Percentiles rank a stretch among this genome's conserved stretches.
Evolutionary conservation across 345 rosid genomes (phyloP).

Genomic region (Brassica cretica): DNA sequence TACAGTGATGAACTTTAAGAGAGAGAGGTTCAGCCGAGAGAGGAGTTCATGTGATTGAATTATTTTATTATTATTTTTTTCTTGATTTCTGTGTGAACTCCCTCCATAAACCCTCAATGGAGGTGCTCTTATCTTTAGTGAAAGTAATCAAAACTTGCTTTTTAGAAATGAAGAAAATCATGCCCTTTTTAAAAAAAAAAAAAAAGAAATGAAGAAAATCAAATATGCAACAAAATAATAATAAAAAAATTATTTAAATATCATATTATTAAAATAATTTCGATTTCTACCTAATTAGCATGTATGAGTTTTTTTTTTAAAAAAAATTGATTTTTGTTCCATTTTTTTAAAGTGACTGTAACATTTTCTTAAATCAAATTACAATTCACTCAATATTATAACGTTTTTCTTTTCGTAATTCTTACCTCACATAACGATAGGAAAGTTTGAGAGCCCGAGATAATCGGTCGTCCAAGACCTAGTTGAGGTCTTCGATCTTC

Average conservation of each 20-base stretch:
- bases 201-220: not conserved
- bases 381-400: not conserved
- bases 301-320: not conserved
- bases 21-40: too few relatives aligned
- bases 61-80: too few relatives aligned
- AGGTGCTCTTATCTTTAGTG: not conserved
- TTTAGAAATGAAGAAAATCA: not conserved
- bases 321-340: not conserved
- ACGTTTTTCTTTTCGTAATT: not conserved
- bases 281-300: not conserved
- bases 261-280: not conserved
- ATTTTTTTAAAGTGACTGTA: not conserved
- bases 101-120: too few relatives aligned
- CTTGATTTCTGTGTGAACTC: too few relatives aligned
- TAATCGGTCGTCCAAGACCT: slow-evolving; percentile 49
- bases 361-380: not conserved
- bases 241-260: not conserved
- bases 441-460: slow-evolving; percentile 42
- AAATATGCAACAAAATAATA: not conserved
- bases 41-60: too few relatives aligned
- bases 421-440: slow-evolving; percentile 69
- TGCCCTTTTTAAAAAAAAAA: too few relatives aligned
- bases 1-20: too few relatives aligned
- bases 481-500: slow-evolving; percentile 48
- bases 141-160: not conserved